Evolutionary conservation across 176 grass and related monocot genomes (phyloP).

Genomic region (Otatea glauca): DNA sequence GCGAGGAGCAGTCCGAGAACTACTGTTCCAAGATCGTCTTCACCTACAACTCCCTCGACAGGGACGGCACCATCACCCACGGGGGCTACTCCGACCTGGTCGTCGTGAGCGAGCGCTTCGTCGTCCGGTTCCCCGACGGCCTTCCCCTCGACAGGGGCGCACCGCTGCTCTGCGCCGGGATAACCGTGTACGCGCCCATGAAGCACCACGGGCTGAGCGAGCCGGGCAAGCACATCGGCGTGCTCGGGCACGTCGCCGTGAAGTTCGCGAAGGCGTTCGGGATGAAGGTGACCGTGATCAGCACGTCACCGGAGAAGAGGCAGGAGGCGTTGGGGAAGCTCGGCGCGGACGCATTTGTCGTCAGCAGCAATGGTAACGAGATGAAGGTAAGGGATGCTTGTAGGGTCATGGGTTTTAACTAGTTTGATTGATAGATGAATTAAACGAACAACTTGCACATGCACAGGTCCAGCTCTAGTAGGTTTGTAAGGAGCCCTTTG

Average conservation of each 20-base stretch:
- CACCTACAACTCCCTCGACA: conserved; percentile 64
- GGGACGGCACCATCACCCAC: conserved; percentile 50
- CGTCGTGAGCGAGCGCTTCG: conserved; percentile 50
- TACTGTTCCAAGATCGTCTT: conserved; percentile 54
- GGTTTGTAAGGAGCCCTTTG: too few relatives aligned
- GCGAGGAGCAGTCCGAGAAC: conserved; percentile 51
- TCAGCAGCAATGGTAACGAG: conserved; percentile 47
- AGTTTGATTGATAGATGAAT: neutral
- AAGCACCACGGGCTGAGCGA: too few relatives aligned
- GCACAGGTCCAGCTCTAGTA: too few relatives aligned
- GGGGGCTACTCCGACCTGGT: conserved; percentile 65
- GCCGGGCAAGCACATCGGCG: too few relatives aligned
- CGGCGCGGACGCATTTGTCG: conserved; percentile 55
- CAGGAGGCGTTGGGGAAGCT: conserved; percentile 57
- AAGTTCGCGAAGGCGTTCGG: conserved; percentile 69
- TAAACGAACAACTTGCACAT: neutral
- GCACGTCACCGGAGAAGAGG: conserved; percentile 51
- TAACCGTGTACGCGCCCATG: too few relatives aligned
- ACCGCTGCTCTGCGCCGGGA: too few relatives aligned
- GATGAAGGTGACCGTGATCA: conserved; percentile 69
- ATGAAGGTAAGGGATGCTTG: conserved; percentile 51
- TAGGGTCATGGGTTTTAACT: neutral
- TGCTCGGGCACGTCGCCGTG: too few relatives aligned
- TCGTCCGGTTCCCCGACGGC: conserved; percentile 53
- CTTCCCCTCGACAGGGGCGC: conserved; percentile 54